Base-by-base conservation (phyloP, 2,329 filamentous ascomycete genomes). In the Beauveria asiatica region DNA sequence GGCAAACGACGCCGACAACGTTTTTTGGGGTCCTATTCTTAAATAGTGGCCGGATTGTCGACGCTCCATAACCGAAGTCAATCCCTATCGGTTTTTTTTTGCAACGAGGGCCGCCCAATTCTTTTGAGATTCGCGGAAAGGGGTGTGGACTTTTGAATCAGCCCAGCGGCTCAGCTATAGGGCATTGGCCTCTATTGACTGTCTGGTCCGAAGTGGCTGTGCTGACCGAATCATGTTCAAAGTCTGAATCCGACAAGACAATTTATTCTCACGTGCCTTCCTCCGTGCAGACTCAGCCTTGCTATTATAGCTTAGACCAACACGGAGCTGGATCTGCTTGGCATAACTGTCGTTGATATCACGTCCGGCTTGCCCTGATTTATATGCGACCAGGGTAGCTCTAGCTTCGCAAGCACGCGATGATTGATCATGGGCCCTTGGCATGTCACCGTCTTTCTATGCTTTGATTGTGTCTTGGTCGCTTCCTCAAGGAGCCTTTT, bases 401-500 rank as follows among this genome's bases (percentile, higher is more conserved):
- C 23, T 33, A 4, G 17, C n/a, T 16, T 50, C 23, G 27, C 30
- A 23, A 16, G 33, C 49, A 39, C n/a, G 49, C 5, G 9, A 52
- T 39, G n/a, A 10, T 11, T 19, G 27, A 5, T 7, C 11, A 19
- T 6, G 7, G 19, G 3, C 25, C 13, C 5, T 27, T 50, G 1
- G 25, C n/a, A 17, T 33, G 16, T n/a, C 8, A 6, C 3, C 3
- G 2, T 33, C 16, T 30, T 17, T 1, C 1, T 33, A 3, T 25
- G 7, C 21, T 25, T 52, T 52, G 19, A 3, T 10, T 2, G 8
- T 10, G 2, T 53, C 17, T 16, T 11, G 2, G 8, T 42, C 21
- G 5, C 11, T 39, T 37, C 27, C 27, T 77, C 73, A 82, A 7
- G 75, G 78, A 17, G 82, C 87, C 72, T 92, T 92, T 68, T 93